Conservation (phyloP, 768 basidiomycete genomes). For the Boletales sp. region DNA sequence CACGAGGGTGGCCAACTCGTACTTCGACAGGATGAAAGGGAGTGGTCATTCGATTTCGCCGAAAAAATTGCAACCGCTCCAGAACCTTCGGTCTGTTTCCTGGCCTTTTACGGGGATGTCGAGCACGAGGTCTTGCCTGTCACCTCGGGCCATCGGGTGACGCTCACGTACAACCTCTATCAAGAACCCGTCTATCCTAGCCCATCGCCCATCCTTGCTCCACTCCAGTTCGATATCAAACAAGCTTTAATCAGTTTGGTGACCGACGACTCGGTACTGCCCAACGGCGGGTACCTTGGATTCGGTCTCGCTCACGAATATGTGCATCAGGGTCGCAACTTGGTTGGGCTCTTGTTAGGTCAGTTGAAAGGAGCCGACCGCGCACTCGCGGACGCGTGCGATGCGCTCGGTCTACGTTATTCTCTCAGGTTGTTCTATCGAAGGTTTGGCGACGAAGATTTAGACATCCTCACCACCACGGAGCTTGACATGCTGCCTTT, state of each 20-base stretch:
- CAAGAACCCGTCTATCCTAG: neutral
- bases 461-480: neutral
- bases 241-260: neutral
- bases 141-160: conserved; percentile 40
- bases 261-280: neutral
- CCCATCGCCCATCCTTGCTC: neutral
- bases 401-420: conserved; percentile 3
- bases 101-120: conserved; percentile 42
- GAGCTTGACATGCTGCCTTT: neutral
- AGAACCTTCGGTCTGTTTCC: conserved; percentile 29
- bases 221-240: neutral
- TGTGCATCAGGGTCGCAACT: neutral
- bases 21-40: no score
- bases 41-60: conserved; percentile 3
- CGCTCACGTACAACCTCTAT: conserved; percentile 42
- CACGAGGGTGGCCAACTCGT: conserved; percentile 11
- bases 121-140: conserved; percentile 46
- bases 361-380: conserved; percentile 16
- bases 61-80: neutral
- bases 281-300: conserved; percentile 4
- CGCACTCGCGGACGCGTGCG: conserved; percentile 2
- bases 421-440: conserved; percentile 4
- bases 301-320: conserved; percentile 13
- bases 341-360: neutral
- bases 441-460: accelerated